A percentile compares a stretch with the other conserved stretches of the same genome.
Evolutionary conservation across 2,329 filamentous ascomycete genomes (phyloP).

Genomic region (Colletotrichum tanaceti): DNA sequence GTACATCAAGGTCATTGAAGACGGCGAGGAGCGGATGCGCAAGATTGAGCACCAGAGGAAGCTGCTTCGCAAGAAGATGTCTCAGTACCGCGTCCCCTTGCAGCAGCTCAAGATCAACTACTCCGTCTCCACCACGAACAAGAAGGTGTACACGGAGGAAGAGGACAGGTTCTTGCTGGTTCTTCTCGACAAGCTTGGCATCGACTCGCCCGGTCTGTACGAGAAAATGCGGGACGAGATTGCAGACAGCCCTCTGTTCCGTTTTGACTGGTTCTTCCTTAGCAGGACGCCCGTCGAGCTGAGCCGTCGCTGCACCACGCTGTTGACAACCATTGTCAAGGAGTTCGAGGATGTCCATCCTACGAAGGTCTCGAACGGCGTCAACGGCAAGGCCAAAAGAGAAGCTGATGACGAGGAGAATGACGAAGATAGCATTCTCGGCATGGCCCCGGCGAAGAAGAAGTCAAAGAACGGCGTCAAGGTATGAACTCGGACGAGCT

Average conservation of each 20-base stretch:
- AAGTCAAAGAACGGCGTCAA: slow-evolving; percentile 91
- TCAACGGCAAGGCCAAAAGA: slow-evolving; percentile 79
- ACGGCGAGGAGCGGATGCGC: slow-evolving; percentile 88
- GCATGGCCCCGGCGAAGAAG: slow-evolving; percentile 90
- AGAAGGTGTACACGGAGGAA: slow-evolving; percentile 99
- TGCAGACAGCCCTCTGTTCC: slow-evolving; percentile 91
- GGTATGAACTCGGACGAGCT: slow-evolving; percentile 62
- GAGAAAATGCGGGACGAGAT: slow-evolving; percentile 98
- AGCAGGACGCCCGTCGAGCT: slow-evolving; percentile 94
- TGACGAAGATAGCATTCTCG: slow-evolving; percentile 83
- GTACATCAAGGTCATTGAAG: slow-evolving; percentile 88
- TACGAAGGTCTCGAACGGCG: slow-evolving; percentile 65
- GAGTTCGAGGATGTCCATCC: slow-evolving; percentile 83
- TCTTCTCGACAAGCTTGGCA: slow-evolving; percentile 89
- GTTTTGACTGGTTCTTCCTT: slow-evolving; percentile 99
- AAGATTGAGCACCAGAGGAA: slow-evolving; percentile 94
- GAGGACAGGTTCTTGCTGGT: slow-evolving; percentile 96
- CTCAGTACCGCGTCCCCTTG: slow-evolving; percentile 94
- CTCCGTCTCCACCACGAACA: slow-evolving; percentile 98
- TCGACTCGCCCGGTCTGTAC: slow-evolving; percentile 90
- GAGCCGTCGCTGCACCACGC: slow-evolving; percentile 89
- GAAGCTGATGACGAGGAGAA: slow-evolving; percentile 84
- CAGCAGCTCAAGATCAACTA: slow-evolving; percentile 99
- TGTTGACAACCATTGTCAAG: slow-evolving; percentile 92
- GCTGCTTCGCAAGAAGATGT: slow-evolving; percentile 94